These are phyloP conservation scores for Rhynchospora breviuscula DNA, from an alignment of 176 grass and related monocot genomes.

Conservation along the genomic window DNA sequence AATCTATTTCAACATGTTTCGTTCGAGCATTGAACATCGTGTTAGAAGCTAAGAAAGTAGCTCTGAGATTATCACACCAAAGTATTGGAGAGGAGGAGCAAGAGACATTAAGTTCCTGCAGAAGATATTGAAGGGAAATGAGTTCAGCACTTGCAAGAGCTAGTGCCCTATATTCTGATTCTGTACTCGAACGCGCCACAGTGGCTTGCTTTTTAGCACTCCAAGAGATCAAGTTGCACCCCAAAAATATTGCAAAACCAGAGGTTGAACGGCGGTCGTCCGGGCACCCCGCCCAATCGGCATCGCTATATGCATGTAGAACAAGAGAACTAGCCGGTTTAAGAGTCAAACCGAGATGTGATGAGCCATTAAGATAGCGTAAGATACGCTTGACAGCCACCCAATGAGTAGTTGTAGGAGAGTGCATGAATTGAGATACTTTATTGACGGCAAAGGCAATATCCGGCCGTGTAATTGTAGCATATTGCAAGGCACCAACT, in stretches of 20 bases:
- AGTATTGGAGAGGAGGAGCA: no score
- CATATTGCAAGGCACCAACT: not conserved
- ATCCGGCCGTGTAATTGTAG: no score
- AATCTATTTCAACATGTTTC: no score
- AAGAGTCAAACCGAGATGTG: not conserved
- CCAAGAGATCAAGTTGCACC: no score
- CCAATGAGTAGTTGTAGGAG: not conserved
- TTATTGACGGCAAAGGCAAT: no score
- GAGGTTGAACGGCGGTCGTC: not conserved
- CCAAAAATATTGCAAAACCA: no score
- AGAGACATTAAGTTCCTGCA: no score
- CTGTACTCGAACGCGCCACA: not conserved
- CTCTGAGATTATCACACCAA: no score
- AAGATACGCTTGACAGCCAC: not conserved
- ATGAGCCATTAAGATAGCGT: not conserved
- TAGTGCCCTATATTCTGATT: not conserved
- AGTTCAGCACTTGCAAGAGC: not conserved
- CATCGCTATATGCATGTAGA: not conserved
- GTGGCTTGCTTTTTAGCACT: not conserved
- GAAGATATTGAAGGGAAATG: no score
- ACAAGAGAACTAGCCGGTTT: not conserved
- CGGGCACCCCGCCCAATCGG: not conserved
- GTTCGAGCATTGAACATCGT: no score
- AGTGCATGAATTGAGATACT: not conserved
- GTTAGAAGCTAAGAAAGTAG: no score